Conservation (phyloP, 2,329 filamentous ascomycete species). For the Polychaeton citri region DNA sequence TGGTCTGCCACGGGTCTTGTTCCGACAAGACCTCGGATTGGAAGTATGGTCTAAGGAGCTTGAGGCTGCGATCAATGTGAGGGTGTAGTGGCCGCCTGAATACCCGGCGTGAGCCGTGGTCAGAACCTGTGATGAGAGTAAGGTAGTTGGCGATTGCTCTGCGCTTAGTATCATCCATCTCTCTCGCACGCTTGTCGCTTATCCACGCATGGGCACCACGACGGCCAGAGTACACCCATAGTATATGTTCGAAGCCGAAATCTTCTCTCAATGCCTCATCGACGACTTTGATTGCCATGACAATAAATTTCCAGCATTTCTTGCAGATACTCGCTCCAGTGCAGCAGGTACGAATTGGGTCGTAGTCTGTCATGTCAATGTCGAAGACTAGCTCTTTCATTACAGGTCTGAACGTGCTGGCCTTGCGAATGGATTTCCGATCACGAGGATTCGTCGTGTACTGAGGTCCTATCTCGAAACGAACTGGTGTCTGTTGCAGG, state of each 20-base stretch:
- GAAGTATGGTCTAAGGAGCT: slow-evolving; percentile 75
- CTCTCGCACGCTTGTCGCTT: slow-evolving; percentile 75
- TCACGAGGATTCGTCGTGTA: slow-evolving; percentile 91
- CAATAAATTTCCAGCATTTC: slow-evolving; percentile 95
- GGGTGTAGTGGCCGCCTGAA: slow-evolving; percentile 81
- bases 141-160: slow-evolving; percentile 79
- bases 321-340: slow-evolving; percentile 83
- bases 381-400: slow-evolving; percentile 96
- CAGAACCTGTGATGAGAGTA: slow-evolving; percentile 75
- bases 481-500: slow-evolving; percentile 71
- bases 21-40: slow-evolving; percentile 64
- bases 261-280: slow-evolving; percentile 80
- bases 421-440: slow-evolving; percentile 72
- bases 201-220: slow-evolving; percentile 97
- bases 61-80: slow-evolving; percentile 73
- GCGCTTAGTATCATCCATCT: slow-evolving; percentile 74
- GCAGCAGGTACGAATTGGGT: slow-evolving; percentile 91
- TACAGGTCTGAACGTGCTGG: slow-evolving; percentile 69
- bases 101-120: slow-evolving; percentile 75
- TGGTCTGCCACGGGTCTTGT: slow-evolving; percentile 71
- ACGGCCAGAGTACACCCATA: slow-evolving; percentile 97
- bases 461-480: slow-evolving; percentile 97
- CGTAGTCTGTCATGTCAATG: slow-evolving; percentile 98
- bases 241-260: slow-evolving; percentile 90
- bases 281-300: slow-evolving; percentile 91